A percentile compares a stretch with the other conserved stretches of the same genome.
Conservation (phyloP, 2,329 filamentous ascomycete species). For the Colletotrichum magnum region DNA sequence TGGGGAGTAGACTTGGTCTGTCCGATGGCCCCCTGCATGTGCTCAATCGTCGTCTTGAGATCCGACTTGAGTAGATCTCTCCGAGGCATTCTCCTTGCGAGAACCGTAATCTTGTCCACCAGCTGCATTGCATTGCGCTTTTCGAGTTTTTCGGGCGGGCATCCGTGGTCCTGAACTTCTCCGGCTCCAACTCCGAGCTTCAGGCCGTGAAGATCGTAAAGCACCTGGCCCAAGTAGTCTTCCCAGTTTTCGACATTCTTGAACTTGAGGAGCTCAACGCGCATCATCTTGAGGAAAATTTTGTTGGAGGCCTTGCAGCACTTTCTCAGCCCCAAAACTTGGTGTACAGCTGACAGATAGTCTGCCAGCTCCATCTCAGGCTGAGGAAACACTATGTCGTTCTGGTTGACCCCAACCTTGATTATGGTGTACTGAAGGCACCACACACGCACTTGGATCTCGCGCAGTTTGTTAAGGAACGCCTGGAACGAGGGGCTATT, state of each 20-base stretch:
- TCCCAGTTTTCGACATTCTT: conserved; percentile 86
- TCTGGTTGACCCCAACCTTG: conserved; percentile 80
- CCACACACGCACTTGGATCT: conserved; percentile 91
- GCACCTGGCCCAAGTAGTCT: conserved; percentile 86
- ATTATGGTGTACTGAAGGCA: conserved; percentile 87
- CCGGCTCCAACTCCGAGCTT: conserved; percentile 79
- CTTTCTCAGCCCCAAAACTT: conserved; percentile 85
- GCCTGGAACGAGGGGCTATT: conserved; percentile 68
- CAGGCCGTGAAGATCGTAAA: conserved; percentile 86
- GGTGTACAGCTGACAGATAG: conserved; percentile 85
- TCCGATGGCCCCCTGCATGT: conserved; percentile 90
- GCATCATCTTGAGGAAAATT: conserved; percentile 90
- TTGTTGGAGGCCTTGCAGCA: conserved; percentile 90
- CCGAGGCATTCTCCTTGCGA: conserved; percentile 87
- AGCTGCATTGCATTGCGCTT: conserved; percentile 84
- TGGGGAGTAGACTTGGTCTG: conserved; percentile 83
- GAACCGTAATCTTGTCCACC: conserved; percentile 85
- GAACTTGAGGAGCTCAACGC: conserved; percentile 84
- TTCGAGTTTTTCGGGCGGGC: conserved; percentile 82
- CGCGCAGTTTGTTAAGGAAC: conserved; percentile 80
- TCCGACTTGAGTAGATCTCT: conserved; percentile 94
- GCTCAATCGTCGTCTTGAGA: conserved; percentile 90
- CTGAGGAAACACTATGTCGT: conserved; percentile 73
- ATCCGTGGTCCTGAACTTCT: conserved; percentile 84
- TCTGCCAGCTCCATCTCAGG: conserved; percentile 82